Base-by-base conservation (phyloP, 2,329 filamentous ascomycete species). In the Spiromastix sp. region DNA sequence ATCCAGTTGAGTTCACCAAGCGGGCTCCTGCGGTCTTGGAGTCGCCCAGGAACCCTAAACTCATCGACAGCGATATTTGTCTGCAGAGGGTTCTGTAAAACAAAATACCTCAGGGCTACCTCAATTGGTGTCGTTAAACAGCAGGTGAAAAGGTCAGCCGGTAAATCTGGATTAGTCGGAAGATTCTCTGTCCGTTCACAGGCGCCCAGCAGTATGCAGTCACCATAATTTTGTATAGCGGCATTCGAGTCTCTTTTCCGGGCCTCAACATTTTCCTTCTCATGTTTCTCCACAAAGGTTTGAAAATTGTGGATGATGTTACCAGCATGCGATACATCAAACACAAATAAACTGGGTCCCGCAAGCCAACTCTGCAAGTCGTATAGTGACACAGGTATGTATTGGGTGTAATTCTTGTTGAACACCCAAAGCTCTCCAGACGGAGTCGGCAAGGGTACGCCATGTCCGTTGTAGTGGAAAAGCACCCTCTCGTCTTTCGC, bases 351-450 rank as follows among this genome's bases (percentile, higher is more conserved):
- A 41, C 87, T 94, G 0, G 91, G 91, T 0, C 87, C 89, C 42
- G 89, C 86, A 5, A 98, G 75, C 91, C 91, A 98, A 39, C 84
- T 81, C 59, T 96, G 89, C 29, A 98, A 65, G 54, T 98, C 91
- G 51, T 93, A 95, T 6, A 98, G 67, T 1, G 89, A 94, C 28
- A 98, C 84, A 0, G 91, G 91, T 27, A 98, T 98, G 55, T 98
- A 98, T 60, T 98, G 91, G 0, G 91, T 98, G 56, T 95, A 98
- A 47, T 85, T 96, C 49, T 91, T 89, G 61, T 98, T 98, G 60
- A 98, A 98, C 4, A 96, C 93, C 91, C 91, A 98, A 13, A 98
- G 93, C 59, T 98, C 91, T 10, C 91, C 91, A 4, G 89, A 95
- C 3, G 83, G 78, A 1, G 91, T 98, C 3, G 91, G 91, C 52